Evolutionary conservation across 805 yeast species (phyloP).

Genomic region (Hanseniaspora osmophila): DNA sequence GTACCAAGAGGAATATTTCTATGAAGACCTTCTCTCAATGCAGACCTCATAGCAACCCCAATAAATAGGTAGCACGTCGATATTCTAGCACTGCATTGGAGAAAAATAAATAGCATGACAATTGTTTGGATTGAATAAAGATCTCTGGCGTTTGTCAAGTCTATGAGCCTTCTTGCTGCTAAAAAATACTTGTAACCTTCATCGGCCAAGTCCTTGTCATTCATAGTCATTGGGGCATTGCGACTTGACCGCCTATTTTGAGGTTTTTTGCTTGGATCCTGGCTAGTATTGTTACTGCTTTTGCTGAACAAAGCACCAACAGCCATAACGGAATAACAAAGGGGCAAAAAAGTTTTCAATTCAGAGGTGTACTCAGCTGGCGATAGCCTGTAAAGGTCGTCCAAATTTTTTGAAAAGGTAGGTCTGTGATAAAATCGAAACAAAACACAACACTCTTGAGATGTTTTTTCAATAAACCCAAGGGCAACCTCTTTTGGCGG

Average conservation of each 20-base stretch:
- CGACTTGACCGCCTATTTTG: too few relatives aligned
- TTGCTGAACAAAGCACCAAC: conserved; percentile 67
- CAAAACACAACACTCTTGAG: conserved; percentile 77
- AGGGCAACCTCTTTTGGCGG: conserved; percentile 71
- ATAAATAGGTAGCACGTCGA: conserved; percentile 85
- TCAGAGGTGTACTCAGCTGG: conserved; percentile 62
- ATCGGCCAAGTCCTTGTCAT: conserved; percentile 25
- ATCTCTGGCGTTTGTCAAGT: conserved; percentile 76
- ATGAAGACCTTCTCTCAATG: conserved; percentile 75
- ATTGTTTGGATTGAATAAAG: conserved; percentile 73
- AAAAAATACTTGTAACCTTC: conserved; percentile 77
- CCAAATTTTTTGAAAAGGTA: conserved; percentile 59
- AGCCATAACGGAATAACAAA: conserved; percentile 73
- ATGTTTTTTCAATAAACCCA: conserved; percentile 58
- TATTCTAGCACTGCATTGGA: conserved; percentile 80
- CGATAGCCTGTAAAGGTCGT: conserved; percentile 62
- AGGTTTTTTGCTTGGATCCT: too few relatives aligned
- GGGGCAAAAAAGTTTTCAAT: conserved; percentile 68
- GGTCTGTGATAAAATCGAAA: conserved; percentile 83
- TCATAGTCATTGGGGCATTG: conserved; percentile 6
- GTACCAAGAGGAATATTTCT: conserved; percentile 42
- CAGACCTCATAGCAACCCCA: conserved; percentile 78
- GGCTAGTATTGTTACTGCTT: conserved; percentile 5
- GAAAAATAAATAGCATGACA: conserved; percentile 70
- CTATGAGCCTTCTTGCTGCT: conserved; percentile 74